Evolutionary conservation across 176 grass and related monocot genomes (phyloP).

Genomic region (bread wheat (Triticum aestivum)): DNA sequence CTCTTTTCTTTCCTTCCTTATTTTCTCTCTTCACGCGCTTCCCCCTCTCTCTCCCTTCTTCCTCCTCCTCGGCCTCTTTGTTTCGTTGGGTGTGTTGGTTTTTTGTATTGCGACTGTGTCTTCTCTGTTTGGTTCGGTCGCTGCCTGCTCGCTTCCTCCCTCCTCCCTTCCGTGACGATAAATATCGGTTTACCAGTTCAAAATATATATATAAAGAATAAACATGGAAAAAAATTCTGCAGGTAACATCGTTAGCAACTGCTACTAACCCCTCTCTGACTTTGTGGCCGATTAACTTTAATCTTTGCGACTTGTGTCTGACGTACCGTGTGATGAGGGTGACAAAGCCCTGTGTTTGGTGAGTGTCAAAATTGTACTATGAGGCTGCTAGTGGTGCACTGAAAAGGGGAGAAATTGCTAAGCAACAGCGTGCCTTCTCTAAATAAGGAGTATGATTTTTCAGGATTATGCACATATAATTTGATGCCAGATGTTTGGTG

Average conservation of each 20-base stretch:
- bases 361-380: not conserved
- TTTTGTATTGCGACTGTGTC: conserved; percentile 32
- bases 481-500: not conserved
- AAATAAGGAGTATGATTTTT: not conserved
- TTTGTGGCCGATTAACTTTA: conserved; percentile 23
- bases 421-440: not conserved
- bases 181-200: not conserved
- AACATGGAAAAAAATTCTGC: not conserved
- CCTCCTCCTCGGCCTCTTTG: not conserved
- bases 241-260: conserved; percentile 15
- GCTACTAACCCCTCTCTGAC: conserved; percentile 29
- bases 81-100: not conserved
- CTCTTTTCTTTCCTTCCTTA: not conserved
- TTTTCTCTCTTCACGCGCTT: conserved; percentile 27
- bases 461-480: not conserved
- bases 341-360: not conserved
- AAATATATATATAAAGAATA: not conserved
- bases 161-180: not conserved
- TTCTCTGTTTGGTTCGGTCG: conserved; percentile 36
- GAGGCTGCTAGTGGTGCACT: not conserved
- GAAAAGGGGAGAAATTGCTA: not conserved
- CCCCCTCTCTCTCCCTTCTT: conserved; percentile 30
- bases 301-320: conserved; percentile 25
- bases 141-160: conserved; percentile 8
- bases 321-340: not conserved